These are phyloP conservation scores for Crithidia thermophila DNA, from an alignment of 208 protist species.

Conservation along the genomic window DNA sequence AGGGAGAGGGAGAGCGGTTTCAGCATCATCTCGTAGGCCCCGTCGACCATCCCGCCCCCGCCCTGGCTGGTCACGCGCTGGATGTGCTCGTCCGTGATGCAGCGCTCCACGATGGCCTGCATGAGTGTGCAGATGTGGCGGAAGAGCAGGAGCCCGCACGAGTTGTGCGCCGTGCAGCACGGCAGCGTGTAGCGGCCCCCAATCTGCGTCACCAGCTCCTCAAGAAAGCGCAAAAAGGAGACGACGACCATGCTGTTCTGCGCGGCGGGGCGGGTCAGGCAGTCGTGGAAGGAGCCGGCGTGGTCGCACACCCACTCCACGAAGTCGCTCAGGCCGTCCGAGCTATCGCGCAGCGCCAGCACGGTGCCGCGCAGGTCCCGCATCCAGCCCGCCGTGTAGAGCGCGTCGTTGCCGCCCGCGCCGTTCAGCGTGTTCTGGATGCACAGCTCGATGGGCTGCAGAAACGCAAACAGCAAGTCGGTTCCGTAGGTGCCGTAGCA, in stretches of 20 bases:
- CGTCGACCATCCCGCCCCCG: slow-evolving; percentile 33
- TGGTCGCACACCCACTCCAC: slow-evolving; percentile 78
- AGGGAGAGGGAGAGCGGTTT: slow-evolving; percentile 83
- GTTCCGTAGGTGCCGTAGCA: slow-evolving; percentile 36
- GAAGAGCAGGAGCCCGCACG: slow-evolving; percentile 76
- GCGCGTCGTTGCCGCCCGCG: slow-evolving; percentile 43
- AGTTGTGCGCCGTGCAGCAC: slow-evolving; percentile 61
- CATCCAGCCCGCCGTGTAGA: slow-evolving; percentile 87
- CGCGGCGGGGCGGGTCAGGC: slow-evolving; percentile 39
- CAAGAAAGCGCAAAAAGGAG: slow-evolving; percentile 73
- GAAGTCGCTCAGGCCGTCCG: slow-evolving; percentile 61
- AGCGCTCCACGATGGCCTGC: slow-evolving; percentile 62
- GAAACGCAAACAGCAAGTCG: slow-evolving; percentile 47
- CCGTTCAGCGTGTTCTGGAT: slow-evolving; percentile 69
- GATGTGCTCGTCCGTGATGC: slow-evolving; percentile 65
- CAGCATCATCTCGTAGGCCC: slow-evolving; percentile 66
- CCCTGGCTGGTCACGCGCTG: slow-evolving; percentile 31
- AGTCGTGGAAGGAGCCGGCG: slow-evolving; percentile 41
- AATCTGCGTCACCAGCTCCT: slow-evolving; percentile 60
- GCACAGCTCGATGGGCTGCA: slow-evolving; percentile 65
- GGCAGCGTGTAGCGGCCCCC: slow-evolving; percentile 44
- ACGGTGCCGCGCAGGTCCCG: slow-evolving; percentile 78
- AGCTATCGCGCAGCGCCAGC: slow-evolving; percentile 49
- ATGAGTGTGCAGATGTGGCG: slow-evolving; percentile 66
- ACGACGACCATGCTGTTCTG: slow-evolving; percentile 68